Percentiles rank a stretch among this genome's conserved stretches.
Evolutionary conservation across 2,329 filamentous ascomycete genomes (phyloP).

Genomic region (Colletotrichum shisoi): DNA sequence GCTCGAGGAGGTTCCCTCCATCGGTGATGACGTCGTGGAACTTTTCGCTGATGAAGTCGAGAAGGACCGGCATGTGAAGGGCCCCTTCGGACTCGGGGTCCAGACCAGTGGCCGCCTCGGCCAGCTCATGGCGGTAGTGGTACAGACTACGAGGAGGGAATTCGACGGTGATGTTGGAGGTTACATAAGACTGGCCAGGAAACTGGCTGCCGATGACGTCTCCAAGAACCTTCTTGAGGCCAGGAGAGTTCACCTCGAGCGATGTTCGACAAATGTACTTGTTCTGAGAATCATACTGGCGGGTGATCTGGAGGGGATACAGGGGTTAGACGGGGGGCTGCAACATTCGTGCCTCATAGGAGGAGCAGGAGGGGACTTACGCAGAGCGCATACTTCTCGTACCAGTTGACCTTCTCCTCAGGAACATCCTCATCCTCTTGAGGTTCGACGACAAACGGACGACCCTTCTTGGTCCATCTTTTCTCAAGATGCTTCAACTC

Average conservation of each 20-base stretch:
- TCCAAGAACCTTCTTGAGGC: conserved; percentile 42
- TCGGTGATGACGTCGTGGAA: conserved; percentile 59
- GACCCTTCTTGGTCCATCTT: conserved; percentile 45
- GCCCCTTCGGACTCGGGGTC: conserved; percentile 42
- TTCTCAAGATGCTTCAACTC: conserved; percentile 48
- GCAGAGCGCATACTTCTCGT: conserved; percentile 46
- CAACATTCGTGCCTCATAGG: not conserved
- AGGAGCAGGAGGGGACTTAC: conserved; percentile 11
- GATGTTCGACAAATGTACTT: conserved; percentile 36
- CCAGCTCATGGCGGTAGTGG: conserved; percentile 44
- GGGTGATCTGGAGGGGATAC: conserved; percentile 24
- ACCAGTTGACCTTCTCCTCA: conserved; percentile 45
- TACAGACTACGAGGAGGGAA: conserved; percentile 44
- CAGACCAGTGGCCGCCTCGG: conserved; percentile 39
- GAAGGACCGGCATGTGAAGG: conserved; percentile 50
- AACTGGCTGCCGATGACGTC: conserved; percentile 42
- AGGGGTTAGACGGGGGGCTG: not conserved
- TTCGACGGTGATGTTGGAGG: conserved; percentile 41
- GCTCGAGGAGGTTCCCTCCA: conserved; percentile 59
- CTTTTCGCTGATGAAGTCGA: conserved; percentile 58
- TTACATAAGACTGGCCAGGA: conserved; percentile 44
- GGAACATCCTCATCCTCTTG: conserved; percentile 44
- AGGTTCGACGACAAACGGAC: conserved; percentile 45
- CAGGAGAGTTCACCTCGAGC: conserved; percentile 42
- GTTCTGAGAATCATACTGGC: conserved; percentile 41